These are phyloP conservation scores for Coleophoma crateriformis DNA, from an alignment of 2,329 filamentous ascomycete species.

Conservation along the genomic window DNA sequence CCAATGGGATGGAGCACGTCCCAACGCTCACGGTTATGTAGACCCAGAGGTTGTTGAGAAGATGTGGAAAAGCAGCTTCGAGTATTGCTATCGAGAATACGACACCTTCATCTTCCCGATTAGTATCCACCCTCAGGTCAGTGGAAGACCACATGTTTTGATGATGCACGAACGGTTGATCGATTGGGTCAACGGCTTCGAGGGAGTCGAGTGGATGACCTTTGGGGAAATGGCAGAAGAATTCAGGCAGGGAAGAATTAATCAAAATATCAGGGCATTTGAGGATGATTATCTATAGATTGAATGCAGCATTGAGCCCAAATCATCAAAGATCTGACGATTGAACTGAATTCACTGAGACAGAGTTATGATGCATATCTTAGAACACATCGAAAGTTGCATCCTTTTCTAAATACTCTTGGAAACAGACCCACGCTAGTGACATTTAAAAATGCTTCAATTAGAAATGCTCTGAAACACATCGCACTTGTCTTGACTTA, in stretches of 20 bases:
- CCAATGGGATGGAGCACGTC: slow-evolving; percentile 24
- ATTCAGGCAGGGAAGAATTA: not conserved
- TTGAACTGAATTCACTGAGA: too few relatives aligned
- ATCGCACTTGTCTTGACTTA: too few relatives aligned
- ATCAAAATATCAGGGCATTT: not conserved
- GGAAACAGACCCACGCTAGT: too few relatives aligned
- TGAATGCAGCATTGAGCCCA: too few relatives aligned
- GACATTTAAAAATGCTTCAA: too few relatives aligned
- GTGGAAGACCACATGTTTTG: slow-evolving; percentile 39
- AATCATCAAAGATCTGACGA: too few relatives aligned
- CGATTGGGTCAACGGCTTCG: not conserved
- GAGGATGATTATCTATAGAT: not conserved
- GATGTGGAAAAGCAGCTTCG: slow-evolving; percentile 40
- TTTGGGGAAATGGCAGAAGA: not conserved
- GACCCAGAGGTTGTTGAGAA: slow-evolving; percentile 34
- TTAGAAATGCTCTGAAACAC: too few relatives aligned
- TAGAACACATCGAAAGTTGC: too few relatives aligned
- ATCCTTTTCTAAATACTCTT: too few relatives aligned
- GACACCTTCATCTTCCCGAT: slow-evolving; percentile 41
- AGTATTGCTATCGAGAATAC: slow-evolving; percentile 37
- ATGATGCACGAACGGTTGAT: slow-evolving; percentile 30
- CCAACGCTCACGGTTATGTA: slow-evolving; percentile 31
- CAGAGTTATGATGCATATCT: too few relatives aligned
- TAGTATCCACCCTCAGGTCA: slow-evolving; percentile 40
- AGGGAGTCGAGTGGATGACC: not conserved